These are phyloP conservation scores for Ophiostoma populinum DNA, from an alignment of 2,329 filamentous ascomycete genomes.

Conservation along the genomic window DNA sequence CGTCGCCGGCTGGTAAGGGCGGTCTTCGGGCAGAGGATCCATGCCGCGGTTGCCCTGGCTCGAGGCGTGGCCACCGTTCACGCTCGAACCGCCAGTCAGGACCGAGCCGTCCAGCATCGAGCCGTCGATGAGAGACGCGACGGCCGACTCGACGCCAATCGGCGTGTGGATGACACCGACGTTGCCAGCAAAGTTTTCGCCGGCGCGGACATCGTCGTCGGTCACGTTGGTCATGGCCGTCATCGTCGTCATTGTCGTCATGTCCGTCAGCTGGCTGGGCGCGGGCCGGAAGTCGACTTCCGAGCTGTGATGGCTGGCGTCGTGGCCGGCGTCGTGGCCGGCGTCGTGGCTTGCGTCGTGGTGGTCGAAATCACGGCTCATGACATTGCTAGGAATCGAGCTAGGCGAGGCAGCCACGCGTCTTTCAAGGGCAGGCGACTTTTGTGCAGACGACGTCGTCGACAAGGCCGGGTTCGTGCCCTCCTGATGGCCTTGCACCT, in stretches of 20 bases:
- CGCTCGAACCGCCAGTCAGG: conserved; percentile 42
- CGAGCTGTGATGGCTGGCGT: conserved; percentile 32
- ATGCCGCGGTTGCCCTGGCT: conserved; percentile 17
- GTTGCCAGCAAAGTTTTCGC: conserved; percentile 54
- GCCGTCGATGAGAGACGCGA: conserved; percentile 71
- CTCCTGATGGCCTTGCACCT: conserved; percentile 37
- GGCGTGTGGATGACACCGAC: conserved; percentile 59
- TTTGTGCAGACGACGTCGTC: conserved; percentile 40
- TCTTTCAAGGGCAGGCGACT: conserved; percentile 30
- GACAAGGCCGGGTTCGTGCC: conserved; percentile 32
- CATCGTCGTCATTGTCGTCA: conserved; percentile 19
- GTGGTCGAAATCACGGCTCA: conserved; percentile 39
- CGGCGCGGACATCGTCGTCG: conserved; percentile 45
- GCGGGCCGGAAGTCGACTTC: conserved; percentile 34
- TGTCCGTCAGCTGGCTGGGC: conserved; percentile 23
- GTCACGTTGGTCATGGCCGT: conserved; percentile 23
- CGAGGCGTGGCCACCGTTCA: conserved; percentile 29
- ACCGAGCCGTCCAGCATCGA: conserved; percentile 52
- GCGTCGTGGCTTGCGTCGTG: too few relatives aligned
- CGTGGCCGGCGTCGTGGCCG: too few relatives aligned
- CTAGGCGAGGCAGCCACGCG: conserved; percentile 26
- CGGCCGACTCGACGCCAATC: conserved; percentile 66
- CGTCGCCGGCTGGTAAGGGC: conserved; percentile 16
- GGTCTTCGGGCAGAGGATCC: conserved; percentile 18
- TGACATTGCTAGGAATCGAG: conserved; percentile 36